phyloP scores from a whole-genome alignment of 352 stramenopile genomes.

The Phytophthora cactorum region DNA sequence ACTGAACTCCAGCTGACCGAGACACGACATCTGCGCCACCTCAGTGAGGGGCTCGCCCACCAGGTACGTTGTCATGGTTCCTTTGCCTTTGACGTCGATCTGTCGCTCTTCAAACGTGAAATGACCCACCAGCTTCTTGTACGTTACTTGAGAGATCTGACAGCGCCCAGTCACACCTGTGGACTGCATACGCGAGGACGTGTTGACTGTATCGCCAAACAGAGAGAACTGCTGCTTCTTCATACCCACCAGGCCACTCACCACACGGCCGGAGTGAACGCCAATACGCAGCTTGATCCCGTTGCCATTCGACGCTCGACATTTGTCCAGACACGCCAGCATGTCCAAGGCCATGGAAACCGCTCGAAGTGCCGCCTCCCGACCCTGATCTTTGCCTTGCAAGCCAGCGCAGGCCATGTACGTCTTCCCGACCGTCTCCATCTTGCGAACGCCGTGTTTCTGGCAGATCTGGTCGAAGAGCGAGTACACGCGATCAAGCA shows the following conservation, averaged over 20 bases:
- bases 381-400: constrained; percentile 81
- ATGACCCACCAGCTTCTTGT: constrained; percentile 78
- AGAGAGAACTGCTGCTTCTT: constrained; percentile 94
- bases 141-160: constrained; percentile 84
- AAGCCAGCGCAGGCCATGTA: constrained; percentile 90
- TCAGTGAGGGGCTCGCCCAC: constrained; percentile 76
- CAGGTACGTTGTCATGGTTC: constrained; percentile 84
- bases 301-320: constrained; percentile 77
- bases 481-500: constrained; percentile 93
- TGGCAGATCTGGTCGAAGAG: constrained; percentile 92
- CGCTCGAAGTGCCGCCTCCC: constrained; percentile 73
- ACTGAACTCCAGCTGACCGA: constrained; percentile 70
- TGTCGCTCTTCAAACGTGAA: constrained; percentile 83
- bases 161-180: constrained; percentile 81
- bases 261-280: constrained; percentile 90
- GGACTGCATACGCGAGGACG: constrained; percentile 89
- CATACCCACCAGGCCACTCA: constrained; percentile 89
- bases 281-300: constrained; percentile 91
- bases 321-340: constrained; percentile 70
- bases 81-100: constrained; percentile 90
- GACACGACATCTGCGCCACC: constrained; percentile 58
- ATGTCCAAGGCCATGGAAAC: constrained; percentile 86
- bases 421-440: constrained; percentile 93
- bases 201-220: constrained; percentile 95
- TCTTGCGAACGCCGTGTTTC: constrained; percentile 93